phyloP scores from a whole-genome alignment of 2,329 filamentous ascomycete genomes.

The Aplosporella prunicola region DNA sequence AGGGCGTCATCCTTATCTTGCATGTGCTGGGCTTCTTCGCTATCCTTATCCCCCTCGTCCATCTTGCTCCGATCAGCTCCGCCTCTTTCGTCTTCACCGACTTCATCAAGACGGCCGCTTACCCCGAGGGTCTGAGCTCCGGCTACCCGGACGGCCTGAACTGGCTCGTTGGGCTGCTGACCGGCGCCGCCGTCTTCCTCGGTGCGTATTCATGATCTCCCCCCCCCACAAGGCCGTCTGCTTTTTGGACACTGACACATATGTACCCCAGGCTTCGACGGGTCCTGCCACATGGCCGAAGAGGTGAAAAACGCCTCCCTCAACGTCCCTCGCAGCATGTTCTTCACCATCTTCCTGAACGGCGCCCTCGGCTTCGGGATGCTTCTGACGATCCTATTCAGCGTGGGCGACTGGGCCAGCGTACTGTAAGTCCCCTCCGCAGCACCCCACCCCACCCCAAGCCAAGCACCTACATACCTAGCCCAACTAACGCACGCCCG shows the following conservation, averaged over 20 bases:
- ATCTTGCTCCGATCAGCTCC: conserved; percentile 32
- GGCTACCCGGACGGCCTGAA: conserved; percentile 36
- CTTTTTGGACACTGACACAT: not conserved
- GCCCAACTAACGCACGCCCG: not conserved
- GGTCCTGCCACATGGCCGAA: conserved; percentile 15
- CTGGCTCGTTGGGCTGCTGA: conserved; percentile 34
- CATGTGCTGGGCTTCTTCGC: conserved; percentile 46
- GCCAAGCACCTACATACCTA: not conserved
- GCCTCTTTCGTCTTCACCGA: conserved; percentile 37
- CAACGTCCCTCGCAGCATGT: conserved; percentile 32
- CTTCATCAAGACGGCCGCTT: conserved; percentile 40
- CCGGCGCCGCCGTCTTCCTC: conserved; percentile 29
- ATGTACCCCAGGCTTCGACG: not conserved
- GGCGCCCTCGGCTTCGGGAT: conserved; percentile 32
- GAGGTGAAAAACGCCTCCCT: conserved; percentile 25
- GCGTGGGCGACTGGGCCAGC: conserved; percentile 24
- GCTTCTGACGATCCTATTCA: conserved; percentile 32
- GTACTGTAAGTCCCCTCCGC: too few species aligned
- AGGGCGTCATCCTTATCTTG: conserved; percentile 40
- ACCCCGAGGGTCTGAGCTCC: too few species aligned
- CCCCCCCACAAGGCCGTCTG: conserved; percentile 26
- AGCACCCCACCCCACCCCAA: not conserved
- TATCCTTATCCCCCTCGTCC: conserved; percentile 39
- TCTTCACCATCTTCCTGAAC: conserved; percentile 32
- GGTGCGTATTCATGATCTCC: conserved; percentile 30